Evolutionary conservation across 2,329 filamentous ascomycete species (phyloP).

Genomic region (Ascochyta clinopodiicola): DNA sequence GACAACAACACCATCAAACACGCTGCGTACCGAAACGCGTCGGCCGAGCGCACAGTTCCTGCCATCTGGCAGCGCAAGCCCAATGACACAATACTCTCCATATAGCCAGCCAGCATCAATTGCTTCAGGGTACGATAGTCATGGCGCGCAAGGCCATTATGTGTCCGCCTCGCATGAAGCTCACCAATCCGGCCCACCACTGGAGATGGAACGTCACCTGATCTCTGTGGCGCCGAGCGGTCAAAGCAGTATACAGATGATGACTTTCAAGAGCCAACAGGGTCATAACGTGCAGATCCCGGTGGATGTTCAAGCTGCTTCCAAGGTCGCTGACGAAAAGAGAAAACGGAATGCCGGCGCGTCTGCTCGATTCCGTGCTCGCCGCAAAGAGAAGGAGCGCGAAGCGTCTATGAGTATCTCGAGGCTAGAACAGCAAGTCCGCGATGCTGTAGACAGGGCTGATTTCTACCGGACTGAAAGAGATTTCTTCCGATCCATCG

Average conservation of each 20-base stretch:
- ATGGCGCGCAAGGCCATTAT: constrained; percentile 31
- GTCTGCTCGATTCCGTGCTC: constrained; percentile 79
- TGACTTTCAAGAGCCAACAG: constrained; percentile 60
- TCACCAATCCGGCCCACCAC: background rate
- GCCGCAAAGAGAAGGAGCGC: constrained; percentile 82
- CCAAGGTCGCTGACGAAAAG: constrained; percentile 84
- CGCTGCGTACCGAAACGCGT: constrained; percentile 33
- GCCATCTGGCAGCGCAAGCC: constrained; percentile 54
- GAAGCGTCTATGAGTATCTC: constrained; percentile 74
- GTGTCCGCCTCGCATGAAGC: constrained; percentile 8
- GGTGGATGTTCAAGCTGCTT: constrained; percentile 81
- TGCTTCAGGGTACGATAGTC: constrained; percentile 48
- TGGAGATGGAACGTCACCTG: constrained; percentile 44
- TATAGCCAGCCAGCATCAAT: constrained; percentile 44
- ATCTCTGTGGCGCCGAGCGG: constrained; percentile 56
- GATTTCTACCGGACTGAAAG: constrained; percentile 78
- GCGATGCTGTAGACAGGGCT: constrained; percentile 70
- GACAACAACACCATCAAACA: constrained; percentile 22
- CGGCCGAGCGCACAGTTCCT: constrained; percentile 47
- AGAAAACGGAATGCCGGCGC: constrained; percentile 84
- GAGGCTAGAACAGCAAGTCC: constrained; percentile 70
- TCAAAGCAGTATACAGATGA: constrained; percentile 59
- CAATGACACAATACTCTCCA: constrained; percentile 54
- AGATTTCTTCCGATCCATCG: constrained; percentile 66
- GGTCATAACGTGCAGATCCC: constrained; percentile 65